Base-by-base conservation (phyloP, 208 protist genomes). In the Acanthamoeba lugdunensis region DNA sequence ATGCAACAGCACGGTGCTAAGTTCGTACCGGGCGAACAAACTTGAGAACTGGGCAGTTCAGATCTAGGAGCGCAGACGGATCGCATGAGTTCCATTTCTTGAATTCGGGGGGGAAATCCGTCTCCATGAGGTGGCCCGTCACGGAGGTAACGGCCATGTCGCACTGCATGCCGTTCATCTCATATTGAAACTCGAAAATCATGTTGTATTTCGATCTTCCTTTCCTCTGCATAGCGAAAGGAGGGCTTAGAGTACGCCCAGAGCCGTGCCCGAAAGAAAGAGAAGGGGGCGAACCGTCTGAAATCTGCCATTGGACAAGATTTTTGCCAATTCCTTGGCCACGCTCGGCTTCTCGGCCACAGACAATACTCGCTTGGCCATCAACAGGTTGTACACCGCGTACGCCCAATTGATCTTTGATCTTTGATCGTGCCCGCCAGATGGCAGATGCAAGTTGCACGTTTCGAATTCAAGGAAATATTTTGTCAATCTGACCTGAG, bases 121-220 rank as follows among this genome's bases (percentile, higher is more conserved):
- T 93, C 56, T 98, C 97, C 97, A 99, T 98, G 21, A 99, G 84
- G 95, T 99, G 99, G 5, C 99, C 99, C 2, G 96, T 94, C 11
- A 99, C 99, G 30, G 98, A 99, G 18, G 99, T 99, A 28, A 99
- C 97, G 30, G 98, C 90, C 97, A 99, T 98, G 94, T 96, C 50
- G 69, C 69, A 81, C 45, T 21, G 45, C 14, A 37, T 65, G 13
- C 90, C 90, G 21, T 56, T 79, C 4, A 97, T 97, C 96, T 94
- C 97, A 96, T 95, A 98, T 95, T 52, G 95, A 93, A 93, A 99
- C 84, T 98, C 97, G 85, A 94, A 98, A 13, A 98, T 69, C 52
- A 23, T 25, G 94, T 98, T 97, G 85, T 95, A 98, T 52, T 94
- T 84, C 28, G 95, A 97, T 69, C 91, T 45, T 28, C 96, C 97